Evolutionary conservation across 192 early-diverging fungal genomes (phyloP), one percentile per base, ranked within the genome.

Genomic region (Podila epigama): DNA sequence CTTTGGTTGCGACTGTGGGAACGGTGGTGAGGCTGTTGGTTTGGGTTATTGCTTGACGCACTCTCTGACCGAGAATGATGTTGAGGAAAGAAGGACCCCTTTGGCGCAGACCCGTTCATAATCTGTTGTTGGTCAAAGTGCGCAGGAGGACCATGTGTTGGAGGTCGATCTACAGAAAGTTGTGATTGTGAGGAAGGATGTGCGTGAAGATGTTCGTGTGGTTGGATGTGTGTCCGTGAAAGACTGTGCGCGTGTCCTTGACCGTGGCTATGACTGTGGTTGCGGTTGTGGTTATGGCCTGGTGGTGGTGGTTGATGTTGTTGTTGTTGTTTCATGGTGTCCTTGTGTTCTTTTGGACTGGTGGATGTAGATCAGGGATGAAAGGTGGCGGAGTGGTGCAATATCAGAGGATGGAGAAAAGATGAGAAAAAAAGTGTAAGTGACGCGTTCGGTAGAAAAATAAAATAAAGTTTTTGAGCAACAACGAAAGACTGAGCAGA

Each of bases 341-440:
- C n/a, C n/a, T n/a, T n/a, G n/a, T n/a, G n/a, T n/a, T n/a, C n/a
- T n/a, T n/a, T n/a, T n/a, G n/a, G n/a, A n/a, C n/a, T n/a, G n/a
- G n/a, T n/a, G n/a, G n/a, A n/a, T n/a, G n/a, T n/a, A n/a, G n/a
- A n/a, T n/a, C n/a, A n/a, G n/a, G n/a, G n/a, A n/a, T n/a, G n/a
- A n/a, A n/a, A n/a, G n/a, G 51, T 15, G 1, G 51, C 27, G 28
- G 41, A 20, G 20, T 41, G 66, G 37, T 67, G 37, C 12, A 33
- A 15, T 2, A 56, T 25, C 31, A 58, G 54, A 22, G 39, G 37
- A 52, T 40, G 66, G 25, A 36, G 11, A 35, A 28, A 7, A n/a
- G 58, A 69, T 2, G 58, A 64, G 35, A 51, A 64, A 51, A 55
- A 13, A 37, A 18, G 3, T 13, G 56, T 31, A 16, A 60, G 40